Evolutionary conservation across 1,139 yeast species (phyloP).

Genomic region (Wickerhamiella infanticola): DNA sequence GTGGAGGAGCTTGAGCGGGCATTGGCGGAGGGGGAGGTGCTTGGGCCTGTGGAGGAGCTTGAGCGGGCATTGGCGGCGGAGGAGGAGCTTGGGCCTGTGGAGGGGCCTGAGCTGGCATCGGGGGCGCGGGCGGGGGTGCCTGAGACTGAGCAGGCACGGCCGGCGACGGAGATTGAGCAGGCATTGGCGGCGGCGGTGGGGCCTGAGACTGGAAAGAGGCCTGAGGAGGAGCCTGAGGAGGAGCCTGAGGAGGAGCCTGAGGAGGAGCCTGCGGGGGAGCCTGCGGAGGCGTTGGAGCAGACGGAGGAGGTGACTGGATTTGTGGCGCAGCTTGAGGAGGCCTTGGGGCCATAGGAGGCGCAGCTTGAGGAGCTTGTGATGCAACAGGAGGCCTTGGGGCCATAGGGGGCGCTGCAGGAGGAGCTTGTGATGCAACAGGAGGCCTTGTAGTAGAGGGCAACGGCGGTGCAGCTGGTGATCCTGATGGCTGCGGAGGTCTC

Average conservation of each 20-base stretch:
- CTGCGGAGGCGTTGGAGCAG: conserved; percentile 24
- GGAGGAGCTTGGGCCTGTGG: conserved; percentile 23
- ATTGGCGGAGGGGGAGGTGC: conserved; percentile 20
- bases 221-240: conserved; percentile 18
- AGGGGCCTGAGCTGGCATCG: conserved; percentile 14
- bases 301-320: conserved; percentile 8
- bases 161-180: conserved; percentile 12
- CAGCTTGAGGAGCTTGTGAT: conserved; percentile 18
- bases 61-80: conserved; percentile 9
- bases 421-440: conserved; percentile 16
- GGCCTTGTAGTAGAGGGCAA: conserved; percentile 11
- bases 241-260: conserved; percentile 17
- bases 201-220: conserved; percentile 18
- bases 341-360: conserved; percentile 16
- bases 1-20: conserved; percentile 20
- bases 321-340: conserved; percentile 9
- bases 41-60: conserved; percentile 17
- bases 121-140: conserved; percentile 16
- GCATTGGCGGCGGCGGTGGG: conserved; percentile 25
- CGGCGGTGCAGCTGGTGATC: neutral
- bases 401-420: conserved; percentile 16
- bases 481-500: conserved; percentile 8
- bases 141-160: conserved; percentile 17
- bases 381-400: conserved; percentile 16
- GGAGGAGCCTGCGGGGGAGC: conserved; percentile 17